Evolutionary conservation across 2,329 filamentous ascomycete genomes (phyloP), one percentile per base, ranked within the genome.

Genomic region (Fusarium armeniacum): DNA sequence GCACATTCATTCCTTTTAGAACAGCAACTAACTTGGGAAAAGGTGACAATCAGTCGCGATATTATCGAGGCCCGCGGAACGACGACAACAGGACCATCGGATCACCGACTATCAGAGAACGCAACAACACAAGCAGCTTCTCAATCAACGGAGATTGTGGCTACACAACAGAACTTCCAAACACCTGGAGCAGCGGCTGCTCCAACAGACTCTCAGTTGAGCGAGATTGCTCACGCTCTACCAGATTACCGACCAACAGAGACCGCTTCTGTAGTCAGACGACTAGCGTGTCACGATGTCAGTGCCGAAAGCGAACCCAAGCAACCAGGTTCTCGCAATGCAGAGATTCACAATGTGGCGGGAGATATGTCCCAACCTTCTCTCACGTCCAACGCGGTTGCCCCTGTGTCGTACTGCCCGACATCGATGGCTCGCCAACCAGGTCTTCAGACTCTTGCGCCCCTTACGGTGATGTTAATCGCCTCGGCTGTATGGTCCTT

Each of bases 21-120:
- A 18, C 38, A 46, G 28, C 66, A 51, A 67, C 74, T 76, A 72
- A 76, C 56, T 68, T 56, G 46, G 54, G 33, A 71, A 71, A 76
- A 75, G 74, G 64, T 69, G 54, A 47, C 43, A 56, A 53, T 49
- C n/a, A 58, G 57, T 61, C 62, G 58, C 50, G 53, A 43, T 41
- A 50, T 49, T 45, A 47, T 60, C 35, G 47, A 36, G 36, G 33
- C 54, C 26, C 45, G 32, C 30, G 50, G 47, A 63, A 28, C 36
- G 56, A 58, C 38, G 56, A 54, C 35, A 40, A 41, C 45, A 58
- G 20, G 16, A 54, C 36, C 41, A 50, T 20, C 28, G 60, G 46
- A 65, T 36, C 51, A 55, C 22, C 54, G 24, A 41, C 28, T 26
- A 36, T n/a, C 26, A 36, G 60, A 65, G 61, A 65, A 32, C 43